Evolutionary conservation across 306 rosid species (phyloP).

Genomic region (Astragalus membranaceus): DNA sequence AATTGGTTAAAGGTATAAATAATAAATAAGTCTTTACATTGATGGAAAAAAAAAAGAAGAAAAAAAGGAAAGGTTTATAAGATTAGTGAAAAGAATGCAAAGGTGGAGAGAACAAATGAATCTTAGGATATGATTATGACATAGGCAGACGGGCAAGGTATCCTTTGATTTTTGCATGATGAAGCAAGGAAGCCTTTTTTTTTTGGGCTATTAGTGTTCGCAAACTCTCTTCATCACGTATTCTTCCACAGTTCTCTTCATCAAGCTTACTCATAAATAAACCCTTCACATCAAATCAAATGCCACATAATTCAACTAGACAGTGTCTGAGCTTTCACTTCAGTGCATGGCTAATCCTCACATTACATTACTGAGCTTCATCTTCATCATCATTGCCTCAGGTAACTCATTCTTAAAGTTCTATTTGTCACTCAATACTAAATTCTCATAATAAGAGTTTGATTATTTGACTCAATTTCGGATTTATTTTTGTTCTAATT

Average conservation of each 20-base stretch:
- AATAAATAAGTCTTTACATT: too few species aligned
- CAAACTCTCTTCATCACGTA: constrained; percentile 33
- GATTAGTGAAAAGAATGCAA: not conserved
- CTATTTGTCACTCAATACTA: too few species aligned
- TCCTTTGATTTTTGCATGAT: constrained; percentile 2
- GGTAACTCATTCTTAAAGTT: constrained; percentile 15
- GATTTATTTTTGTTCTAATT: too few species aligned
- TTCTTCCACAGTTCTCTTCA: constrained; percentile 20
- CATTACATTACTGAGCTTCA: constrained; percentile 5
- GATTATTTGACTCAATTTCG: too few species aligned
- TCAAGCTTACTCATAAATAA: constrained; percentile 5
- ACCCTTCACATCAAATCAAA: not conserved
- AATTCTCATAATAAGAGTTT: too few species aligned
- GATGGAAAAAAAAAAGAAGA: not conserved
- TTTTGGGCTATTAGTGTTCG: constrained; percentile 12
- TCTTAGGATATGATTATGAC: constrained; percentile 5
- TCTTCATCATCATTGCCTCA: constrained; percentile 30
- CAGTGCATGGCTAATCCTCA: constrained; percentile 18
- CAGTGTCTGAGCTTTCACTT: not conserved
- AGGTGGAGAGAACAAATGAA: not conserved
- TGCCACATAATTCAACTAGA: constrained; percentile 11
- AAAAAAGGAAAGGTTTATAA: not conserved
- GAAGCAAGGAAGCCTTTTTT: constrained; percentile 31
- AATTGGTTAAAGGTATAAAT: too few species aligned
- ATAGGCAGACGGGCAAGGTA: constrained; percentile 30